phyloP scores from a whole-genome alignment of 1,139 yeast genomes.

The Pichia sp. region DNA sequence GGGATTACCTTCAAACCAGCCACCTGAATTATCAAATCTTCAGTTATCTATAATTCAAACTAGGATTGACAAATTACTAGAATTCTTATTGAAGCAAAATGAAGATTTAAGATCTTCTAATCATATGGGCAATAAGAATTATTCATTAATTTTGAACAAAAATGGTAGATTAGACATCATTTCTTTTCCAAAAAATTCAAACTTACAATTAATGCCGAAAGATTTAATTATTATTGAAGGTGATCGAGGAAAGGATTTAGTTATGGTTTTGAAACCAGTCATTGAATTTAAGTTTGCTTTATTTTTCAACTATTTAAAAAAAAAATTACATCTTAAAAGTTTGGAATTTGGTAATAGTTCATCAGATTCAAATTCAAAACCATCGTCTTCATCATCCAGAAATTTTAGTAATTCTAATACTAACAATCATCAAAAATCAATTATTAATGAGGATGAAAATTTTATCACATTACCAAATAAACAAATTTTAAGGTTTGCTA shows the following conservation, averaged over 20 bases:
- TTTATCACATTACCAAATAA: conserved; percentile 40
- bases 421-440: conserved; percentile 27
- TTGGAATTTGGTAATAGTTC: conserved; percentile 46
- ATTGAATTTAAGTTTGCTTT: conserved; percentile 73
- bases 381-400: conserved; percentile 22
- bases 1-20: conserved; percentile 10
- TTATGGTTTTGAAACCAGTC: conserved; percentile 62
- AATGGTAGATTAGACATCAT: conserved; percentile 50
- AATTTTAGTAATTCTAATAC: conserved; percentile 31
- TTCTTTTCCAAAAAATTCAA: conserved; percentile 40
- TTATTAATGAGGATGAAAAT: conserved; percentile 32
- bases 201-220: conserved; percentile 52
- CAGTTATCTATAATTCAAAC: conserved; percentile 29
- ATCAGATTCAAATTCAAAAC: conserved; percentile 11
- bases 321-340: conserved; percentile 71
- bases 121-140: conserved; percentile 26
- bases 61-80: conserved; percentile 35
- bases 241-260: conserved; percentile 90
- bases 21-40: conserved; percentile 8
- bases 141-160: conserved; percentile 44
- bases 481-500: conserved; percentile 69
- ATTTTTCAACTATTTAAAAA: conserved; percentile 69
- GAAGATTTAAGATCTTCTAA: conserved; percentile 28
- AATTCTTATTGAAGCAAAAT: conserved; percentile 28
- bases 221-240: conserved; percentile 94